Conservation (phyloP, 352 stramenopile genomes). For the Plasmopara halstedii region DNA sequence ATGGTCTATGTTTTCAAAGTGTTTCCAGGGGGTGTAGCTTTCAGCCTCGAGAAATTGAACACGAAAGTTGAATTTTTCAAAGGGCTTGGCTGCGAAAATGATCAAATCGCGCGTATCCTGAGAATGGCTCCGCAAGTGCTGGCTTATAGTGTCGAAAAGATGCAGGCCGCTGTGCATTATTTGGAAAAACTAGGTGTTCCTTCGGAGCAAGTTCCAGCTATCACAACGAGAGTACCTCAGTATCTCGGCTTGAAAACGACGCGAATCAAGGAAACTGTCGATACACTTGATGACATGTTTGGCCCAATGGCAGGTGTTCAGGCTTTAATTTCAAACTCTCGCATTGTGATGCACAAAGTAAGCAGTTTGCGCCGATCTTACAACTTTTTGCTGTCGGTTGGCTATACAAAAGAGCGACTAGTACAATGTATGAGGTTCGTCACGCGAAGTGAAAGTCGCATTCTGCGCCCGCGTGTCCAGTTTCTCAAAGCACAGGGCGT, state of each 20-base stretch:
- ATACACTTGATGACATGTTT: constrained; percentile 29
- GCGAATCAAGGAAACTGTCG: constrained; percentile 35
- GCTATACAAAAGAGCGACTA: constrained; percentile 26
- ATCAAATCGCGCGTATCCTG: constrained; percentile 34
- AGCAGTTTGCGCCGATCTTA: constrained; percentile 30
- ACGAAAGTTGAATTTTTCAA: constrained; percentile 34
- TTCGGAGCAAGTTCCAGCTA: constrained; percentile 20
- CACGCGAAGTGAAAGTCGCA: constrained; percentile 32
- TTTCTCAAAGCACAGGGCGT: constrained; percentile 20
- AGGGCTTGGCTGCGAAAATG: constrained; percentile 23
- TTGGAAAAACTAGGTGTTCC: constrained; percentile 26
- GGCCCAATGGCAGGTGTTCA: constrained; percentile 15
- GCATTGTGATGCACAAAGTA: constrained; percentile 50
- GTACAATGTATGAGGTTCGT: constrained; percentile 21
- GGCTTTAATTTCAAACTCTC: constrained; percentile 20
- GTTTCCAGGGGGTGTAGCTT: constrained; percentile 33
- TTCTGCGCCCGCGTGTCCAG: constrained; percentile 39
- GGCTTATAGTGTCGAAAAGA: constrained; percentile 23
- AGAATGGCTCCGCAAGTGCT: constrained; percentile 36
- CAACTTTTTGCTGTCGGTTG: constrained; percentile 29
- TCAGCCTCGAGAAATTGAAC: constrained; percentile 32
- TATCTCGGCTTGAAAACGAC: constrained; percentile 26
- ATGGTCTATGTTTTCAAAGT: constrained; percentile 47
- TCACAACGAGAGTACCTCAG: constrained; percentile 35
- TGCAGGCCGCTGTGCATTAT: constrained; percentile 25